A percentile compares a stretch with the other conserved stretches of the same genome.
Evolutionary conservation across 495 filamentous ascomycete species (phyloP).

Genomic region (Neurospora sp.): DNA sequence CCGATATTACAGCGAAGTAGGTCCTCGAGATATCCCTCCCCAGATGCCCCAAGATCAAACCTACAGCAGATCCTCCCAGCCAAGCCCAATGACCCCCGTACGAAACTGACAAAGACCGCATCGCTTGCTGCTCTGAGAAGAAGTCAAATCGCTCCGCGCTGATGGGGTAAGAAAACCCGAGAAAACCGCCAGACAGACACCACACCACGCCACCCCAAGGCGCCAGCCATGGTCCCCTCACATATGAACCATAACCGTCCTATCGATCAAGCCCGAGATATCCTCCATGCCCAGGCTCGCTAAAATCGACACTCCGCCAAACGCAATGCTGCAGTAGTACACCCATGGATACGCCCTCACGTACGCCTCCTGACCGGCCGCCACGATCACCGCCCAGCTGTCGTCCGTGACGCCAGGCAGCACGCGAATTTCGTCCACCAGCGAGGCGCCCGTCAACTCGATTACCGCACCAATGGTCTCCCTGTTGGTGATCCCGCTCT

Average conservation of each 20-base stretch:
- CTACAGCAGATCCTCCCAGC: neutral
- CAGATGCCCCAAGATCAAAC: neutral
- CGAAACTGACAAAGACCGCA: neutral
- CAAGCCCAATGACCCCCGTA: neutral
- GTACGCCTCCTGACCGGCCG: conserved; percentile 52
- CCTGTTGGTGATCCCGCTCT: conserved; percentile 43
- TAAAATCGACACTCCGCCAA: conserved; percentile 52
- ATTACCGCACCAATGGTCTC: conserved; percentile 38
- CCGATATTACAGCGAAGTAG: neutral
- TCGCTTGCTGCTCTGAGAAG: neutral
- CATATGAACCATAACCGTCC: conserved; percentile 59
- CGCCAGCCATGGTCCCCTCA: conserved; percentile 13
- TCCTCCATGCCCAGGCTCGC: conserved; percentile 54
- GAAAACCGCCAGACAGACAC: neutral
- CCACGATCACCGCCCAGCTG: conserved; percentile 47
- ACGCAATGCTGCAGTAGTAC: conserved; percentile 59
- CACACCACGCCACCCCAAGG: neutral
- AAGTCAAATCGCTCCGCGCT: neutral
- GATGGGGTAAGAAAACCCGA: neutral
- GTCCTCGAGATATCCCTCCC: neutral
- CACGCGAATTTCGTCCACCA: conserved; percentile 40
- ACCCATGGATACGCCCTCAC: conserved; percentile 56
- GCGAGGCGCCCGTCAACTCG: conserved; percentile 43
- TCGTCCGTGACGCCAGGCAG: conserved; percentile 51
- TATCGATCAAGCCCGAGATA: conserved; percentile 57